Evolutionary conservation across 345 rosid genomes (phyloP).

Genomic region (Crucihimalaya himalaica): DNA sequence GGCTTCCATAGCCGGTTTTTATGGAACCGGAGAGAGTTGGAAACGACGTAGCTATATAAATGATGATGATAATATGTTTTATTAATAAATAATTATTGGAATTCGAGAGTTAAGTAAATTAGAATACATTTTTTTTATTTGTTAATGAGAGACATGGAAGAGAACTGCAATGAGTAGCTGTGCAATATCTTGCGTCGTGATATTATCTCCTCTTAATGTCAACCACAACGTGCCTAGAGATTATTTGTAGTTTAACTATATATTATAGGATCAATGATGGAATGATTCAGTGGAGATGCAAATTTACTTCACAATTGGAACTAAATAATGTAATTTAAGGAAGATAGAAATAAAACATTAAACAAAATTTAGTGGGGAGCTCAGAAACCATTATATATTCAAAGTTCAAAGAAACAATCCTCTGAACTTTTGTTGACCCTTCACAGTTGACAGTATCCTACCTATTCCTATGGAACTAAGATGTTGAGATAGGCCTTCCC

Average conservation of each 20-base stretch:
- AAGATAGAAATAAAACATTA: not conserved
- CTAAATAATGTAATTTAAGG: slow-evolving; percentile 3
- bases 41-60: slow-evolving; percentile 3
- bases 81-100: not conserved
- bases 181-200: slow-evolving; percentile 27
- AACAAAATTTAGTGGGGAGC: not conserved
- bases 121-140: slow-evolving; percentile 5
- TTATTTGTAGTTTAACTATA: not conserved
- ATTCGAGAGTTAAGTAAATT: not conserved
- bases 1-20: slow-evolving; percentile 30
- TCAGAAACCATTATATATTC: slow-evolving; percentile 5
- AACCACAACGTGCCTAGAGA: slow-evolving; percentile 29
- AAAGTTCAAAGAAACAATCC: not conserved
- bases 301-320: not conserved
- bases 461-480: not conserved
- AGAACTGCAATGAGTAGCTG: slow-evolving; percentile 22
- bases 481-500: slow-evolving; percentile 16
- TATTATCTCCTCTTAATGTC: slow-evolving; percentile 36
- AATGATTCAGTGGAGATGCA: slow-evolving; percentile 11
- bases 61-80: not conserved
- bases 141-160: slow-evolving; percentile 29
- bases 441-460: not conserved
- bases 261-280: not conserved
- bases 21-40: slow-evolving; percentile 10
- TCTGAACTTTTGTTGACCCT: not conserved